A percentile compares a stretch with the other conserved stretches of the same genome.
These are phyloP conservation scores for Colletotrichum ledebouriae DNA, from an alignment of 2,329 filamentous ascomycete species.

Conservation along the genomic window DNA sequence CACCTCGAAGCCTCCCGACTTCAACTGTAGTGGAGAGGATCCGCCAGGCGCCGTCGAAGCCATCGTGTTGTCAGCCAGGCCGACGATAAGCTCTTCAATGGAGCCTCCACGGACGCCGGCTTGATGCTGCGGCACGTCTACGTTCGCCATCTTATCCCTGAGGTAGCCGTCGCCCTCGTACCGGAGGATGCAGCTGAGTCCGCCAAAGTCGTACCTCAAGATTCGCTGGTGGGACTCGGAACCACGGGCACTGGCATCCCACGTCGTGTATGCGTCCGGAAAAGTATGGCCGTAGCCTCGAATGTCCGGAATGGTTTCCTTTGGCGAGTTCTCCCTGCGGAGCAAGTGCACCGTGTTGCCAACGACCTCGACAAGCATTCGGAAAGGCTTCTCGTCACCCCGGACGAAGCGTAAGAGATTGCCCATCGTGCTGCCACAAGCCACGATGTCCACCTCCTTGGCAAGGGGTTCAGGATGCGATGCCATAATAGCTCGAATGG, in stretches of 20 bases:
- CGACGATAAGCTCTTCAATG: not conserved
- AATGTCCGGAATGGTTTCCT: slow-evolving; percentile 67
- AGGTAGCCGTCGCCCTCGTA: slow-evolving; percentile 72
- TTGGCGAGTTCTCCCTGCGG: slow-evolving; percentile 71
- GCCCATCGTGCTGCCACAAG: slow-evolving; percentile 71
- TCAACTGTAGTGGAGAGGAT: not conserved
- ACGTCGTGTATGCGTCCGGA: slow-evolving; percentile 75
- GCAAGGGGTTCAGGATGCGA: slow-evolving; percentile 52
- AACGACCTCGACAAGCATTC: slow-evolving; percentile 70
- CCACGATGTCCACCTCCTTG: slow-evolving; percentile 65
- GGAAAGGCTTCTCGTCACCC: slow-evolving; percentile 62
- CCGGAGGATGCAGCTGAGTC: slow-evolving; percentile 64
- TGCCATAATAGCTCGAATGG: slow-evolving; percentile 54
- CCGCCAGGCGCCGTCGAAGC: not conserved
- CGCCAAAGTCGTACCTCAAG: slow-evolving; percentile 69
- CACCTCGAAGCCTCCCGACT: slow-evolving; percentile 46
- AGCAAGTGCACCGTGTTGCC: slow-evolving; percentile 72
- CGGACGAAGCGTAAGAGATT: slow-evolving; percentile 71
- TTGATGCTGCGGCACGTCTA: not conserved
- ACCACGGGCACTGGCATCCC: slow-evolving; percentile 65
- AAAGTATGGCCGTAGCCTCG: slow-evolving; percentile 76
- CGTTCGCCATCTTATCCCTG: slow-evolving; percentile 27
- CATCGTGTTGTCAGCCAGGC: not conserved
- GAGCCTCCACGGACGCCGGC: not conserved
- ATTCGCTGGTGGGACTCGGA: slow-evolving; percentile 75